phyloP scores from a whole-genome alignment of 345 rosid species.

The thale cress (Arabidopsis thaliana) region TAIR10.1 NC_003075.7:15046501-15047000 shows the following conservation, averaged over 20 bases:
- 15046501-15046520: background rate
- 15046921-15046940: slow-evolving; percentile 99
- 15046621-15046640: slow-evolving; percentile 84
- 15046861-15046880: slow-evolving; percentile 98
- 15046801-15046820: slow-evolving; percentile 64
- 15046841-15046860: slow-evolving; percentile 80
- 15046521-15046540: background rate
- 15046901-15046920: slow-evolving; percentile 97
- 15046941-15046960: slow-evolving; percentile 76
- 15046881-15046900: slow-evolving; percentile 90
- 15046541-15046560: background rate
- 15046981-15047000: slow-evolving; percentile 85
- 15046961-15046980: slow-evolving; percentile 78
- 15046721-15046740: slow-evolving; percentile 54
- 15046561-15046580: slow-evolving; percentile 12
- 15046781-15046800: slow-evolving; percentile 18
- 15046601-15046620: slow-evolving; percentile 86
- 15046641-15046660: slow-evolving; percentile 87
- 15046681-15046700: slow-evolving; percentile 99
- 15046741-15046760: slow-evolving; percentile 27
- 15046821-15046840: slow-evolving; percentile 92
- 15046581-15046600: slow-evolving; percentile 49
- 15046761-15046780: background rate
- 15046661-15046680: slow-evolving; percentile 94
- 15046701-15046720: slow-evolving; percentile 82